A percentile compares a stretch with the other conserved stretches of the same genome.
These are phyloP conservation scores for Dichotomopilus funicola DNA, from an alignment of 2,329 filamentous ascomycete species.

Conservation along the genomic window DNA sequence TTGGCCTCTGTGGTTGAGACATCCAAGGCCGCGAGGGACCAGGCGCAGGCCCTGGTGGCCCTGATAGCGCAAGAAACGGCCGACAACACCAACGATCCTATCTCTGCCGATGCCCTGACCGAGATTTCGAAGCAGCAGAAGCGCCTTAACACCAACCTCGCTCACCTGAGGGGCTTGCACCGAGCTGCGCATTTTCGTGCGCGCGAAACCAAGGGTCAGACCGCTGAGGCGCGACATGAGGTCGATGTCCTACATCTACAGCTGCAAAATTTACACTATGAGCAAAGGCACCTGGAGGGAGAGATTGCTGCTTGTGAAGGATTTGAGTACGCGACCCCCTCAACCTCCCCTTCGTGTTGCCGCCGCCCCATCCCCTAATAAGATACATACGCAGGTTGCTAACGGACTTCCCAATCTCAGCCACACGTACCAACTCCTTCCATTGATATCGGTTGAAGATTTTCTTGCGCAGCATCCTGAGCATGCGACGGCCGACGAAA, in stretches of 20 bases:
- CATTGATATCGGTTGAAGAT: constrained; percentile 74
- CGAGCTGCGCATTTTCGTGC: constrained; percentile 74
- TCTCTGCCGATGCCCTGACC: constrained; percentile 44
- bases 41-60: constrained; percentile 61
- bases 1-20: constrained; percentile 64
- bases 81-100: constrained; percentile 34
- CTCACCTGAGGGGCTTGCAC: constrained; percentile 75
- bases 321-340: constrained; percentile 63
- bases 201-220: constrained; percentile 77
- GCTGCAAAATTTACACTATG: constrained; percentile 93
- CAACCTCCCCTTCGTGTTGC: not conserved
- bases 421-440: constrained; percentile 81
- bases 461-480: constrained; percentile 75
- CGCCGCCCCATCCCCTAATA: not conserved
- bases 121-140: constrained; percentile 72
- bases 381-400: not conserved
- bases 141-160: constrained; percentile 68
- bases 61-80: constrained; percentile 40
- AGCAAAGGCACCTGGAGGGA: constrained; percentile 81
- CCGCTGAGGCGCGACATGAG: constrained; percentile 80
- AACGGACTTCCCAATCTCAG: constrained; percentile 35
- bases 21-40: constrained; percentile 65
- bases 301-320: constrained; percentile 88
- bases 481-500: constrained; percentile 63
- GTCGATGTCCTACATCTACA: constrained; percentile 88